Evolutionary conservation across 305 asterid species (phyloP).

Genomic region (Nicotiana rustica): DNA sequence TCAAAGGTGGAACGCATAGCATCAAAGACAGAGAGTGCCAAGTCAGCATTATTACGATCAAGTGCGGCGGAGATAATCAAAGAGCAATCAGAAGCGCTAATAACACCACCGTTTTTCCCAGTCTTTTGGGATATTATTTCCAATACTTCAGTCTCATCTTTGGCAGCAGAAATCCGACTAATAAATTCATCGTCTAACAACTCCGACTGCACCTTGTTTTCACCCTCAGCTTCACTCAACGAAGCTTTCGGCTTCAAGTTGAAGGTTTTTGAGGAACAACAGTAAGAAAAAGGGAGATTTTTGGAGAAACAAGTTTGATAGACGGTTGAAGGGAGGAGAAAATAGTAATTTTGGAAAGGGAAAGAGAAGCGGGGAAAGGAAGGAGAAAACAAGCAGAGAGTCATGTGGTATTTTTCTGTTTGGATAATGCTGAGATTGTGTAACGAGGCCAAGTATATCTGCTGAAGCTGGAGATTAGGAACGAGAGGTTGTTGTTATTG

Average conservation of each 20-base stretch:
- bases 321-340: not conserved
- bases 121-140: constrained; percentile 53
- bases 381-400: constrained; percentile 25
- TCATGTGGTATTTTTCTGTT: not conserved
- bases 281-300: not conserved
- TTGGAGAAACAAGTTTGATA: not conserved
- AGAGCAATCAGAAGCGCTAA: constrained; percentile 64
- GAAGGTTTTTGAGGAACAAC: not conserved
- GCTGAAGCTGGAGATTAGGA: not conserved
- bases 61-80: constrained; percentile 80
- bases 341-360: not conserved
- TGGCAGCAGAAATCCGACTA: constrained; percentile 56
- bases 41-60: constrained; percentile 78
- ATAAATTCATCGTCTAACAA: constrained; percentile 62
- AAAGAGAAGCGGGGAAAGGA: not conserved
- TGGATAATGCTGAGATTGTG: not conserved
- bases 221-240: constrained; percentile 41
- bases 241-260: constrained; percentile 38
- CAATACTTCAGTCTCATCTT: constrained; percentile 66
- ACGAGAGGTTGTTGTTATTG: not conserved
- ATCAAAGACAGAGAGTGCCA: constrained; percentile 84
- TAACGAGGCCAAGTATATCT: not conserved
- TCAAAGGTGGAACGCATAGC: constrained; percentile 86
- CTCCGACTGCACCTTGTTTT: constrained; percentile 48
- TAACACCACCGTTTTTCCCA: constrained; percentile 51